Base-by-base conservation (phyloP, 2,329 filamentous ascomycete genomes). In the Juglanconis oblonga region DNA sequence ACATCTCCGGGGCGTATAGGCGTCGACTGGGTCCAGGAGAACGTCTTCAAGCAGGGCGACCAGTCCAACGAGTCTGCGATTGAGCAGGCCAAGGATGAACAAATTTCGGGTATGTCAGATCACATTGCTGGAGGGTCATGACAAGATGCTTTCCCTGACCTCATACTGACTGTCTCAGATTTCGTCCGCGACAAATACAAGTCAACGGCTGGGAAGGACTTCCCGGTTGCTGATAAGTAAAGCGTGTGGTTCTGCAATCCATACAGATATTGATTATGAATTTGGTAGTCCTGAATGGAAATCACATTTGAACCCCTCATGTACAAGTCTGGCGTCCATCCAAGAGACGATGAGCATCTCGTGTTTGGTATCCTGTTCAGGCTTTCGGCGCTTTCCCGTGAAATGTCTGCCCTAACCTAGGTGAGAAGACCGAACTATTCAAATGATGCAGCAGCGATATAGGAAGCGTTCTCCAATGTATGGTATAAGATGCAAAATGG, bases 71-170 rank as follows among this genome's bases (percentile, higher is more conserved):
- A 89, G 74, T 80, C 74, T 54, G 91, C 91, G 5, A 70, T 86
- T 24, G 91, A 96, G 76, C 91, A 96, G 76, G 89, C 88, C 67
- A 93, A 94, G 78, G 91, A 95, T 72, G 88, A 91, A 74, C 79
- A 89, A 72, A 90, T 93, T 67, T 62, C 60, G 29, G 60, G 60
- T 62, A 35, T 24, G 56, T 48, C 42, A 24, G 11, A 45, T 24
- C 13, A 13, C 9, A 17, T 9, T n/a, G 14, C 7, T 45, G 44
- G 1, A 17, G 14, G 10, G 44, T 24, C 17, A 24, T 24, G 17
- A 24, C 17, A 24, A 24, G 17, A 24, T 24, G 17, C 17, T 24
- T 24, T 1, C 17, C 2, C 17, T 24, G 17, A 24, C 17, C 17
- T 24, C 17, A 24, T 24, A 24, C 17, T 24, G 17, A 24, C 17